Percentiles rank a stretch among this genome's conserved stretches.
These are phyloP conservation scores for Podospora pseudocomata DNA, from an alignment of 495 filamentous ascomycete genomes.

Conservation along the genomic window DNA sequence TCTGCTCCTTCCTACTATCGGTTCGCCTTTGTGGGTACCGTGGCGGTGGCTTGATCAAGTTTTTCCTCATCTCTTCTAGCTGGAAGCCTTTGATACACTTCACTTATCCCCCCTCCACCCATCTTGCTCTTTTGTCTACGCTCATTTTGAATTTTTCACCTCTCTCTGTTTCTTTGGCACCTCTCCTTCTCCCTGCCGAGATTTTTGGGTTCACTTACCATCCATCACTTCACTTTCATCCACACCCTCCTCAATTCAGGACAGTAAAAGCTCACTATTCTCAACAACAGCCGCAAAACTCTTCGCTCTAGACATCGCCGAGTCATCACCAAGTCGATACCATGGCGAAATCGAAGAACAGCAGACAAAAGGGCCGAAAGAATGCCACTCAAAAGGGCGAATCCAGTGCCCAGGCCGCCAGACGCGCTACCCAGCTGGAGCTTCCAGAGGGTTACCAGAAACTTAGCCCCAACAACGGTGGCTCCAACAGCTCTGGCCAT, in stretches of 20 bases:
- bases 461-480: neutral
- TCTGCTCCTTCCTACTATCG: neutral
- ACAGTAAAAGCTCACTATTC: neutral
- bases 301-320: neutral
- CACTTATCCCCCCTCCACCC: neutral
- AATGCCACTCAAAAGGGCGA: neutral
- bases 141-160: neutral
- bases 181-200: neutral
- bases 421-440: neutral
- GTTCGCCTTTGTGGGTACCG: neutral
- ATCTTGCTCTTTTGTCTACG: neutral
- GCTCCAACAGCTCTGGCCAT: neutral
- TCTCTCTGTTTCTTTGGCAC: neutral
- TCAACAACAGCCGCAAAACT: neutral
- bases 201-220: neutral
- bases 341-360: neutral
- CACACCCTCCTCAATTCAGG: neutral
- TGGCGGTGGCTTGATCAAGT: neutral
- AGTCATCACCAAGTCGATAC: neutral
- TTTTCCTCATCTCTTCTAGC: neutral
- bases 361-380: neutral
- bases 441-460: slow-evolving; percentile 1
- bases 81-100: neutral
- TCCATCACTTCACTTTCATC: neutral
- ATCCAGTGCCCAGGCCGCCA: neutral